Base-by-base conservation (phyloP, 768 basidiomycete genomes). In the Suillus weaverae region DNA sequence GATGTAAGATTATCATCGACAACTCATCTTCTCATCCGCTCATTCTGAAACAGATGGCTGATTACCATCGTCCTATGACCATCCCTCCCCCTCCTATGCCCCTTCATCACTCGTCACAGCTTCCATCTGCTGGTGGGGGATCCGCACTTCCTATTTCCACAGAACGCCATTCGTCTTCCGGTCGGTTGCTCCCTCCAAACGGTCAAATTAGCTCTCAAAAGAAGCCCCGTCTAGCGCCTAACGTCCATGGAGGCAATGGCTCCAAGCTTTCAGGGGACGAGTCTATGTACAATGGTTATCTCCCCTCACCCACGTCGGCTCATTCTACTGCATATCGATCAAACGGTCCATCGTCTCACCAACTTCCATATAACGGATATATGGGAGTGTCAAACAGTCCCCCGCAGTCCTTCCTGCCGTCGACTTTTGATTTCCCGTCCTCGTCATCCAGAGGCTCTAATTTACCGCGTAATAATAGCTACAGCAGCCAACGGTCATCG, bases 41-140 rank as follows among this genome's bases (percentile, higher is more conserved):
- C n/a, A 71, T 7, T 46, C 33, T 22, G 10, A n/a, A n/a, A 35
- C 65, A 76, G 76, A 64, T 73, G 62, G 67, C 54, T 59, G 75
- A 77, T 32, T 78, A 75, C 41, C 76, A 77, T 44, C 68, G 76
- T 38, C 72, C 74, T 0, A 73, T 76, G 72, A 62, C 73, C 9
- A 77, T 76, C 53, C 76, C 76, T 35, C 77, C 74, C 13, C 74
- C 75, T 35, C 75, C 75, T 3, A 73, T 78, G 66, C 72, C 75
- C 2, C 68, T 71, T 18, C 75, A 72, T 41, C 73, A 73, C 41
- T 72, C 74, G 5, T 51, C 73, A 2, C 76, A 72, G 53, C 62
- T 76, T 33, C 67, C 71, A 3, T 60, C 70, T 3, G 57, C 66
- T 64, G 55, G 65, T 32, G 55, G 67, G 5, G 65, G 63, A n/a